These are phyloP conservation scores for Monosporascus sp. DNA, from an alignment of 2,329 filamentous ascomycete genomes.

Conservation along the genomic window DNA sequence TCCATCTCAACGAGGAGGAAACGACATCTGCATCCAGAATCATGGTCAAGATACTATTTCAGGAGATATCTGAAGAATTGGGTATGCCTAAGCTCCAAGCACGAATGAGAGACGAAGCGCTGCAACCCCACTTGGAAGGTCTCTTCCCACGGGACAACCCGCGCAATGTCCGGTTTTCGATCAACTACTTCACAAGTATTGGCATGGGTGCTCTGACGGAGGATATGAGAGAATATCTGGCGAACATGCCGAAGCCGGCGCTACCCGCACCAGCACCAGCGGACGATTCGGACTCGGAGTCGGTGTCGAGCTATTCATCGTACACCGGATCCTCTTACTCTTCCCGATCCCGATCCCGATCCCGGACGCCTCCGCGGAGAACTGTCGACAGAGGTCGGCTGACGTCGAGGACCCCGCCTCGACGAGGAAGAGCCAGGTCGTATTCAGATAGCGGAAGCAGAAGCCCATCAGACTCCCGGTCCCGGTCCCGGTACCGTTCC, in stretches of 20 bases:
- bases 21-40: constrained; percentile 95
- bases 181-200: constrained; percentile 99
- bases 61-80: constrained; percentile 81
- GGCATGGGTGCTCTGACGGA: constrained; percentile 94
- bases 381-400: constrained; percentile 32
- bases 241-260: constrained; percentile 82
- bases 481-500: constrained; percentile 39
- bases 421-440: constrained; percentile 25
- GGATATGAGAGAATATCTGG: constrained; percentile 85
- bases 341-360: constrained; percentile 44
- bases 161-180: constrained; percentile 88
- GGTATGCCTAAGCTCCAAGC: constrained; percentile 75
- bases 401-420: constrained; percentile 26
- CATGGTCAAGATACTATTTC: constrained; percentile 96
- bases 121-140: constrained; percentile 74
- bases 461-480: constrained; percentile 36
- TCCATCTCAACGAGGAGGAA: constrained; percentile 93
- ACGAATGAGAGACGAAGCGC: constrained; percentile 69
- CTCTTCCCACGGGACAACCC: constrained; percentile 87
- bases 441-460: constrained; percentile 20
- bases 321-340: constrained; percentile 61
- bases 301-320: constrained; percentile 73
- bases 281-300: constrained; percentile 62
- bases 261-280: constrained; percentile 59
- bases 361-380: constrained; percentile 33